Base-by-base conservation (phyloP, 257 asterid genomes). In the Ehretia macrophylla region DNA sequence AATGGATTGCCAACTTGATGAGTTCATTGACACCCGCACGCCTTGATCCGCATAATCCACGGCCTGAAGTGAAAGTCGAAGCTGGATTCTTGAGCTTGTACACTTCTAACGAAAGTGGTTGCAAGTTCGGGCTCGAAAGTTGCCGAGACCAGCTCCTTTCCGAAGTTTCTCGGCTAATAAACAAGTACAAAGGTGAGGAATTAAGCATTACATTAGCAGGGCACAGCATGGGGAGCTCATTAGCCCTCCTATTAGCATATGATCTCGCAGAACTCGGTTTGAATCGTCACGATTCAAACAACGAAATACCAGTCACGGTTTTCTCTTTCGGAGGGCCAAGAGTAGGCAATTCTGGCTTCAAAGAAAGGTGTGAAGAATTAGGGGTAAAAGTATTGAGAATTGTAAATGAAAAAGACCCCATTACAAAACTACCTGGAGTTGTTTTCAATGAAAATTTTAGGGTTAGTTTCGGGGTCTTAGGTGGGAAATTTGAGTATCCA, bases 171-270 rank as follows among this genome's bases (percentile, higher is more conserved):
- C 73, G 90, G 75, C 32, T 85, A 22, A 10, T 72, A 10, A 70
- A 51, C 19, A 67, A 62, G 60, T 59, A 74, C 19, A 58, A 37
- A 69, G 68, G 71, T 0, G 88, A 77, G 20, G 83, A 77, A 17
- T 52, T 85, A 21, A 85, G 95, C 68, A 79, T 85, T 5, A 83
- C 85, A 0, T 38, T 83, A 11, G 80, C 86, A 0, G 94, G 90
- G 0, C 94, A 85, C 48, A 82, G 90, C 71, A 85, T 85, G 95
- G 95, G 95, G 55, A 85, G 95, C 63, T 81, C 91, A 11, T 46
- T 85, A 49, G 95, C 83, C 0, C 70, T 64, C 10, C 68, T 86
- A 2, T 56, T 77, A 3, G 91, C 83, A 0, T 83, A 81, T 39
- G 91, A 86, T 17, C 63, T 86, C 0, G 73, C 88, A 9, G 95